Evolutionary conservation across 306 rosid genomes (phyloP), one percentile per base, ranked within the genome.

Genomic region (Carpinus fangiana): DNA sequence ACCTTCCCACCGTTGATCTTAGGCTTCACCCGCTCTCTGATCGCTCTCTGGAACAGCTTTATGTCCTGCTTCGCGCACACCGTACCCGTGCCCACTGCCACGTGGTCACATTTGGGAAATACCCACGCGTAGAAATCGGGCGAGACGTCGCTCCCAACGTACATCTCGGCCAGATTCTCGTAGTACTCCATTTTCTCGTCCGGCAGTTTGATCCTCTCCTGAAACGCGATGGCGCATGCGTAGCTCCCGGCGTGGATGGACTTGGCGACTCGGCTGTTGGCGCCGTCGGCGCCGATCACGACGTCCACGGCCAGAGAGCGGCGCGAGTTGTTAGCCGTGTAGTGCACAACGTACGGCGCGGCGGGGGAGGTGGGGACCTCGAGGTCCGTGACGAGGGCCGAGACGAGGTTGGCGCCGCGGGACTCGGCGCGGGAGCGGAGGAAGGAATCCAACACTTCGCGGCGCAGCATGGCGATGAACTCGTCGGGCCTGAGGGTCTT

Each of bases 91-190:
- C 98, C 97, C 75, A 94, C 98, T 18, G 97, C 98, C 91, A 94
- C 97, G 84, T 94, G 98, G 86, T 94, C 96, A 3, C 97, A 89
- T 20, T 92, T 94, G 2, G 97, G 98, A 36, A 94, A 94, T 0
- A 94, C 98, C 98, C 98, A 94, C 16, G 80, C 97, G 85, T 94
- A 94, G 72, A 90, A 94, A 69, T 94, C 98, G 4, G 98, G 97
- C n/a, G 97, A 94, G 12, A 92, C 96, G 81, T 94, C 98, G 64
- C 76, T 68, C 0, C 98, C 97, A 0, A 94, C 76, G 77, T 92
- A 94, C 94, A 92, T 89, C 86, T 92, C 97, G 23, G 97, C 98
- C 54, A 90, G 89, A 79, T 94, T 80, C 70, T 86, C 77, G 61
- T 92, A 94, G 41, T 92, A 85, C 53, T 64, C 77, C 98, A 94